These are phyloP conservation scores for Cryomyces minteri DNA, from an alignment of 495 filamentous ascomycete genomes.

Conservation along the genomic window DNA sequence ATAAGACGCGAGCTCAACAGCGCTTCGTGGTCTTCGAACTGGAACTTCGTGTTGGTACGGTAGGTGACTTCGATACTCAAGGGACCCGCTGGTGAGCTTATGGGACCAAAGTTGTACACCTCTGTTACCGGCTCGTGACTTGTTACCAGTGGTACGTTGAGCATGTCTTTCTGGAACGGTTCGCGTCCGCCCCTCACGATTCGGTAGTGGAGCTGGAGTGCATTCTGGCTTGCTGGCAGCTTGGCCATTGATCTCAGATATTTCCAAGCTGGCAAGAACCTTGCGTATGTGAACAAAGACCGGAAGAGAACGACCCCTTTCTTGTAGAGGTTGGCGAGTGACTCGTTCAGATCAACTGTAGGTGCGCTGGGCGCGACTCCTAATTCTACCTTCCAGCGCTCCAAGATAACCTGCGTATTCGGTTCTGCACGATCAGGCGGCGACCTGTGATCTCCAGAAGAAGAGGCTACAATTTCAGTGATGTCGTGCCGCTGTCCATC, in stretches of 20 bases:
- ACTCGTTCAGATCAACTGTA: constrained; percentile 44
- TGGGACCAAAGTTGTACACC: constrained; percentile 56
- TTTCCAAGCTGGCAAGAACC: constrained; percentile 76
- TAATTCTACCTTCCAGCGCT: constrained; percentile 77
- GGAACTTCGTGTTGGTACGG: constrained; percentile 75
- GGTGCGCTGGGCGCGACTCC: constrained; percentile 34
- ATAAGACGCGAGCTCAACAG: constrained; percentile 90
- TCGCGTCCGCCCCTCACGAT: constrained; percentile 40
- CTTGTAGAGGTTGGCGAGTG: constrained; percentile 84
- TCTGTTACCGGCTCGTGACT: constrained; percentile 48
- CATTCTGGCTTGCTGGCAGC: constrained; percentile 43
- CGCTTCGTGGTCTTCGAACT: constrained; percentile 78
- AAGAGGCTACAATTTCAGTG: constrained; percentile 54
- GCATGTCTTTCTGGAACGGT: constrained; percentile 31
- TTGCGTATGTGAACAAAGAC: constrained; percentile 70
- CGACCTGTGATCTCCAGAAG: constrained; percentile 22
- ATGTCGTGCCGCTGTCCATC: constrained; percentile 88
- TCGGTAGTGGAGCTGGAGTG: constrained; percentile 62
- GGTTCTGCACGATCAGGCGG: constrained; percentile 31
- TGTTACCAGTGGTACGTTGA: constrained; percentile 56
- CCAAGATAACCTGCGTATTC: constrained; percentile 54
- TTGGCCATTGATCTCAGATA: constrained; percentile 37
- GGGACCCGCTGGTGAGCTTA: constrained; percentile 69
- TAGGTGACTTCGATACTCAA: constrained; percentile 68
- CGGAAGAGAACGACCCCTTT: constrained; percentile 87